A percentile compares a stretch with the other conserved stretches of the same genome.
Conservation (phyloP, 257 asterid genomes). For the Verbascum thapsus region DNA sequence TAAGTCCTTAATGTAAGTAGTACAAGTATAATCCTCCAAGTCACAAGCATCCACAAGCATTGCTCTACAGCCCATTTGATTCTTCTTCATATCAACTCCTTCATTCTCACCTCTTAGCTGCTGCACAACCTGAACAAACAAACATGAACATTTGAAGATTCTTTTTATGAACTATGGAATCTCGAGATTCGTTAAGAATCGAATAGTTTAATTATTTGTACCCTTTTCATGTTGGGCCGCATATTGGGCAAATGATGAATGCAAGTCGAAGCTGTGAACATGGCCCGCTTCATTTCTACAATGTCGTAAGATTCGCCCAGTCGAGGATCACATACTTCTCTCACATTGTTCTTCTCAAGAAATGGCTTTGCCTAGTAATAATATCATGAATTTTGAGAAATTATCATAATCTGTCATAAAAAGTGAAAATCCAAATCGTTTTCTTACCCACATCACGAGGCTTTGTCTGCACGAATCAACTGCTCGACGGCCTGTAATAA, state of each 20-base stretch:
- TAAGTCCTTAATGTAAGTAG: slow-evolving; percentile 67
- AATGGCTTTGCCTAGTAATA: slow-evolving; percentile 71
- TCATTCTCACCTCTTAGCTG: slow-evolving; percentile 66
- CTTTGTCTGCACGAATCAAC: slow-evolving; percentile 86
- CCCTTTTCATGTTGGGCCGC: slow-evolving; percentile 91
- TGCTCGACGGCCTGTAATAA: slow-evolving; percentile 90
- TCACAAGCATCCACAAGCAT: slow-evolving; percentile 57
- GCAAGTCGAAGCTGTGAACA: slow-evolving; percentile 74
- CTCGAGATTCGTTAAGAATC: neutral
- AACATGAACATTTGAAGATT: neutral
- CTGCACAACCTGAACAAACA: slow-evolving; percentile 57
- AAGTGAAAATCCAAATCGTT: neutral
- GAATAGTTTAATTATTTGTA: slow-evolving; percentile 13
- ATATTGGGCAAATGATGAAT: slow-evolving; percentile 65
- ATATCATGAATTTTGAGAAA: too few relatives aligned
- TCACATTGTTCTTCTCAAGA: slow-evolving; percentile 62
- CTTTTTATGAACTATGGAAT: too few relatives aligned
- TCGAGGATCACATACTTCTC: slow-evolving; percentile 75
- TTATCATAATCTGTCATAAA: too few relatives aligned
- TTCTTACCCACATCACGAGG: slow-evolving; percentile 92
- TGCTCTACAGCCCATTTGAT: slow-evolving; percentile 57
- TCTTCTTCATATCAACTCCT: slow-evolving; percentile 58
- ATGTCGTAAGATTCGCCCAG: slow-evolving; percentile 48
- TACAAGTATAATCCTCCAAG: slow-evolving; percentile 69
- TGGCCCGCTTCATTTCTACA: slow-evolving; percentile 68